Conservation (phyloP, 768 basidiomycete species). For the Wakefieldia striispora region DNA sequence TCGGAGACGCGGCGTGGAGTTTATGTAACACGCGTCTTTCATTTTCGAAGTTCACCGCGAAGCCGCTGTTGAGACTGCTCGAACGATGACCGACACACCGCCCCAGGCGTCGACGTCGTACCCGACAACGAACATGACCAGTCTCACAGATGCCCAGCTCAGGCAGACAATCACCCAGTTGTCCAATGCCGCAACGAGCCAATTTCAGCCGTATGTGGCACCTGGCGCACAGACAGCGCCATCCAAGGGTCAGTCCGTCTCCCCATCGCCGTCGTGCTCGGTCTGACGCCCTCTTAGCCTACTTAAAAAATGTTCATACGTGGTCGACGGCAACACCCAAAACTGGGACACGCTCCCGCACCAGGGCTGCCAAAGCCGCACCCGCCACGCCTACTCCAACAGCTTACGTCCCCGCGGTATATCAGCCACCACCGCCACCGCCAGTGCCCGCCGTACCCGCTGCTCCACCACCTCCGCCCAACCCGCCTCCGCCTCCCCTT, state of each 20-base stretch:
- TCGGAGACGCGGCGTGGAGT: not conserved
- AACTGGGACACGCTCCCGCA: conserved; percentile 39
- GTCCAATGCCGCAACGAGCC: conserved; percentile 37
- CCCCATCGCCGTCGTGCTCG: not conserved
- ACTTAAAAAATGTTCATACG: conserved; percentile 66
- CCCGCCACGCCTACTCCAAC: conserved; percentile 38
- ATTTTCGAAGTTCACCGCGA: not conserved
- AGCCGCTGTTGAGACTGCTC: not conserved
- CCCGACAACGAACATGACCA: conserved; percentile 35
- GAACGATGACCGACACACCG: conserved; percentile 30
- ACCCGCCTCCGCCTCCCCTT: conserved; percentile 55
- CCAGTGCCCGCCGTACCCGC: conserved; percentile 26
- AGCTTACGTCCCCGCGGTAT: conserved; percentile 36
- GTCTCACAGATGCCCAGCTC: conserved; percentile 62
- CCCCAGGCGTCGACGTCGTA: conserved; percentile 29
- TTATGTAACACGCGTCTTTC: conserved; percentile 29
- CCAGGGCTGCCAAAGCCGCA: conserved; percentile 36
- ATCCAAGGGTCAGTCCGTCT: conserved; percentile 26
- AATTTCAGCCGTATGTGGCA: conserved; percentile 34
- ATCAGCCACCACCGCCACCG: conserved; percentile 35
- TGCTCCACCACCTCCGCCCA: conserved; percentile 37
- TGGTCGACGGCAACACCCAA: conserved; percentile 61
- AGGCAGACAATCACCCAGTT: conserved; percentile 59
- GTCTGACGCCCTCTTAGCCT: conserved; percentile 39
- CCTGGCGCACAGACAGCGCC: conserved; percentile 29